Percentiles rank a stretch among this genome's conserved stretches.
These are phyloP conservation scores for Periconia sp. DNA, from an alignment of 2,329 filamentous ascomycete species.

Conservation along the genomic window DNA sequence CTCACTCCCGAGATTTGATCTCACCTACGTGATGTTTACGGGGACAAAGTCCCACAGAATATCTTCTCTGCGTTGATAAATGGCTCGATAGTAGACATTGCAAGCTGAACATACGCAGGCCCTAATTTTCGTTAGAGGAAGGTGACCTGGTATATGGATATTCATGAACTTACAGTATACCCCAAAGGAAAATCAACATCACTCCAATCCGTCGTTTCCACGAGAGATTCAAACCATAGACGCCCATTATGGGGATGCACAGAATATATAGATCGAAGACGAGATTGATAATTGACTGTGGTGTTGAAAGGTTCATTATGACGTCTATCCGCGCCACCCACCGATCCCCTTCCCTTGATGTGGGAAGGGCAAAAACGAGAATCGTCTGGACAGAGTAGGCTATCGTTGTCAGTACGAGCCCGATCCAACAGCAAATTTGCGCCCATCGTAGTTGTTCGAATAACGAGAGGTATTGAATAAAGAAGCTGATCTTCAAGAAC, in stretches of 20 bases:
- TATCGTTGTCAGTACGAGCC: conserved; percentile 1
- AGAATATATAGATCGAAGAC: neutral
- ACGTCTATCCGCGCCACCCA: too few relatives aligned
- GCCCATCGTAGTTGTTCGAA: conserved; percentile 7
- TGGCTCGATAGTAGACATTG: too few relatives aligned
- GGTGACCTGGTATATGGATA: too few relatives aligned
- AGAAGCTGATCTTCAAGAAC: conserved; percentile 8
- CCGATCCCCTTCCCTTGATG: neutral
- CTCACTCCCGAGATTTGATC: too few relatives aligned
- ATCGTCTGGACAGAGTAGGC: conserved; percentile 1
- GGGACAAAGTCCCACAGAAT: too few relatives aligned
- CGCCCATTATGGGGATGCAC: conserved; percentile 2
- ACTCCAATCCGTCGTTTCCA: conserved; percentile 6
- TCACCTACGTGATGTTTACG: too few relatives aligned
- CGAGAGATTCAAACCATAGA: conserved; percentile 5
- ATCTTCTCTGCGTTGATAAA: too few relatives aligned
- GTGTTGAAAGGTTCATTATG: too few relatives aligned
- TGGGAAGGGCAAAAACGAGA: neutral
- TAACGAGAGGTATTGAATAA: conserved; percentile 7
- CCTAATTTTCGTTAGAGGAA: too few relatives aligned
- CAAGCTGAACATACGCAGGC: too few relatives aligned
- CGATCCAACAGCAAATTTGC: conserved; percentile 3
- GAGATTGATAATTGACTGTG: too few relatives aligned
- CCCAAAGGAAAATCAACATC: conserved; percentile 9
- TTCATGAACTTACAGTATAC: conserved; percentile 1